Conservation (phyloP, 2,329 filamentous ascomycete species). For the Capronia coronata region DNA sequence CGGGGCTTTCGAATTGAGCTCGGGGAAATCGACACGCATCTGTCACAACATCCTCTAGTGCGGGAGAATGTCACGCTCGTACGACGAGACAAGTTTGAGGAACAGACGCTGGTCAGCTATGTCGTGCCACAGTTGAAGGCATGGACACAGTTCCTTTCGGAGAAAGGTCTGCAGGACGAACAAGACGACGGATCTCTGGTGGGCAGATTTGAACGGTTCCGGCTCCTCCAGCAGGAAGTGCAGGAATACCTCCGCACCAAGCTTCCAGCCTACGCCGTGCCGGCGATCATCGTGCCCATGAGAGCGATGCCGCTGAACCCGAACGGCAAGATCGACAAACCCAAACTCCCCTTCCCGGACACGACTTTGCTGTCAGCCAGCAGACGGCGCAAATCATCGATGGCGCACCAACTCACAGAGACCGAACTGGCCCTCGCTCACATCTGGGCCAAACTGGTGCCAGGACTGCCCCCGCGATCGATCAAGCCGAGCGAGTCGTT, state of each 20-base stretch:
- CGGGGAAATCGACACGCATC: constrained; percentile 80
- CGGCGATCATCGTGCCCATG: constrained; percentile 66
- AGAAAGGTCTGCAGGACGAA: constrained; percentile 49
- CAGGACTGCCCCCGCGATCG: constrained; percentile 60
- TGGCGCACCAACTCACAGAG: constrained; percentile 37
- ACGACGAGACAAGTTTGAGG: constrained; percentile 74
- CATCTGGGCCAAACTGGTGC: constrained; percentile 67
- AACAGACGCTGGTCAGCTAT: constrained; percentile 81
- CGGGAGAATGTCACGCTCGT: constrained; percentile 82
- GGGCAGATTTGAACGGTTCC: constrained; percentile 54
- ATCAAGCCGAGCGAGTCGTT: constrained; percentile 60
- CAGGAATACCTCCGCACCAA: constrained; percentile 65
- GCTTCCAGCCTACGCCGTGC: constrained; percentile 68
- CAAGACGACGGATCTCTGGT: constrained; percentile 50
- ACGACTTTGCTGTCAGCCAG: constrained; percentile 56
- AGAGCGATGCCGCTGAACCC: constrained; percentile 66
- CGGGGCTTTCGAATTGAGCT: constrained; percentile 94
- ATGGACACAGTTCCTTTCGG: constrained; percentile 63
- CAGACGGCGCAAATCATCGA: constrained; percentile 45
- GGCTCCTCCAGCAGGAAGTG: constrained; percentile 53
- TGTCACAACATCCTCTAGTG: constrained; percentile 67
- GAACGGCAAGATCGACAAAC: constrained; percentile 79
- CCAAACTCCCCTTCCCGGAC: constrained; percentile 73
- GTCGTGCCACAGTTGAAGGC: constrained; percentile 73
- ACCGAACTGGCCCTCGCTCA: constrained; percentile 63